Conservation (phyloP, 2,329 filamentous ascomycete genomes). For the Xylaria hypoxylon region DNA sequence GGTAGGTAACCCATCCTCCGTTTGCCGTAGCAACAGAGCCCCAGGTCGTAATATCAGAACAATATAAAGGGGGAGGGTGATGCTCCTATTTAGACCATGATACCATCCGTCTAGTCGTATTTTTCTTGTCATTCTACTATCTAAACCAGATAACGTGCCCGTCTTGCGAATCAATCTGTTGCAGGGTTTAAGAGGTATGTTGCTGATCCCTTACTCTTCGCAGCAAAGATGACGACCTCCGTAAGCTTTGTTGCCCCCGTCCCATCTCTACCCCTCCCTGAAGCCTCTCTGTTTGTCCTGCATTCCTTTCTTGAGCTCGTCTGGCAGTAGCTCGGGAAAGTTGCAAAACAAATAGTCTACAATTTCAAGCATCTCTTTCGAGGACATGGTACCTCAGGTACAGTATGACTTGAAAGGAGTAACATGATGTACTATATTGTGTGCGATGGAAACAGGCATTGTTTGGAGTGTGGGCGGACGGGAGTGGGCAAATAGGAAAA, state of each 20-base stretch:
- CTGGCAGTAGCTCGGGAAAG: no score
- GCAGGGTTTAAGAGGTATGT: conserved; percentile 42
- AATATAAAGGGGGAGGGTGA: conserved; percentile 14
- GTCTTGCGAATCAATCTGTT: conserved; percentile 14
- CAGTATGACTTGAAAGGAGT: conserved; percentile 6
- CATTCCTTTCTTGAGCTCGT: conserved; percentile 1
- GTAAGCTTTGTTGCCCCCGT: conserved; percentile 25
- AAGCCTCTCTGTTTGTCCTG: conserved; percentile 25
- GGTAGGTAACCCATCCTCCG: not conserved
- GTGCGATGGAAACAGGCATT: conserved; percentile 26
- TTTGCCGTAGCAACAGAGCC: conserved; percentile 29
- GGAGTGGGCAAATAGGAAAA: conserved; percentile 33
- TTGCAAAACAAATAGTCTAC: conserved; percentile 10
- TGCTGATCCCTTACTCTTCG: conserved; percentile 41
- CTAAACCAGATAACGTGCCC: not conserved
- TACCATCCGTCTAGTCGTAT: not conserved
- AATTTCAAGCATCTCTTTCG: not conserved
- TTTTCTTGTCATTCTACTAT: not conserved
- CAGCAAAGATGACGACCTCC: conserved; percentile 34
- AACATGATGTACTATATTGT: conserved; percentile 31
- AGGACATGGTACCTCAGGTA: not conserved
- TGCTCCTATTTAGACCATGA: not conserved
- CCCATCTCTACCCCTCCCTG: conserved; percentile 29
- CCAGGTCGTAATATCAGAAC: conserved; percentile 6
- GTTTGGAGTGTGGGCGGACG: conserved; percentile 21